Evolutionary conservation across 2,329 filamentous ascomycete species (phyloP), one percentile per base, ranked within the genome.

Genomic region (Dryadomyces sulphureus): DNA sequence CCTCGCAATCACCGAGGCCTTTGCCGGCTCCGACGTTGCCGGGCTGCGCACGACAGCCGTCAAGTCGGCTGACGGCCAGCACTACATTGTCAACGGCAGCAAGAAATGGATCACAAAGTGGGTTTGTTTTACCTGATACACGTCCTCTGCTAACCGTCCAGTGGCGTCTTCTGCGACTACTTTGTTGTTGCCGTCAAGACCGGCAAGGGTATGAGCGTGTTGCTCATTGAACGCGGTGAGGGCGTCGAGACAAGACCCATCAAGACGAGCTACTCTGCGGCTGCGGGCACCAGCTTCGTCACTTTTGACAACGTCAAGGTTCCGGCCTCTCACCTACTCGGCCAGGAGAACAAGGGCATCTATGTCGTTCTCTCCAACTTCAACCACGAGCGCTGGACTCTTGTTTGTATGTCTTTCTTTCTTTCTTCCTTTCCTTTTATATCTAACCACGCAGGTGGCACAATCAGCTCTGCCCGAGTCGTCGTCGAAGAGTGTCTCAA

Each of bases 301-400:
- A 84, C 86, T 43, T 90, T 85, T 60, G 83, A 89, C 63, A 84
- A 92, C 54, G 85, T 89, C 62, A 88, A 87, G 66, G 86, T 93
- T 0, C 86, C 87, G 0, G 81, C 77, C 0, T 74, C 79, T 58
- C 80, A 92, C 61, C 67, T 93, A 16, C 67, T 94, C 6, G 87
- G 87, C 50, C 68, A 84, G 58, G 86, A 93, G 64, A 77, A 92
- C 68, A 84, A 90, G 66, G 87, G 87, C 7, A 89, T 93, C 57
- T 74, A 81, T 50, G 84, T 92, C 25, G 86, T 93, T 57, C 67
- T 92, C 58, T 78, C 75, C 64, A 93, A 93, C 66, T 93, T 93
- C 67, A 92, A 92, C 69, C 84, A 92, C 64, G 84, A 88, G 66
- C 74, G 84, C 27, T 87, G 82, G 72, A 81, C 74, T 64, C 86